phyloP scores from a whole-genome alignment of 73 alveolate species.

The Uronychia setigera region DNA sequence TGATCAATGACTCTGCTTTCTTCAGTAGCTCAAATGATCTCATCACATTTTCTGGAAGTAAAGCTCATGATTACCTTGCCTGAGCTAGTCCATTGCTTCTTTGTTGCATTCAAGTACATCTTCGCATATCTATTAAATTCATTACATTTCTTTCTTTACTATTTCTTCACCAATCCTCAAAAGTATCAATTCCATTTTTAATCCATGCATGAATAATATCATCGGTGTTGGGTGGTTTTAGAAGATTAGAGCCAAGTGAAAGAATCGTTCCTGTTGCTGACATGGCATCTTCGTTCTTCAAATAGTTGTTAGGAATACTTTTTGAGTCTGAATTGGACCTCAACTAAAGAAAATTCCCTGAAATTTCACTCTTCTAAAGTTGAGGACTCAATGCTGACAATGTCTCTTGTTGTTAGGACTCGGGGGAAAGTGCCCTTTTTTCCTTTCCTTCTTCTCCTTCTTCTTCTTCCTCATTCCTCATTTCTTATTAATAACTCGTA shows the following conservation, averaged over 20 bases:
- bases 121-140: constrained; percentile 17
- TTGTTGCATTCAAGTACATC: neutral
- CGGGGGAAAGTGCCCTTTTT: too few species aligned
- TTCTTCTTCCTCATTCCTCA: too few species aligned
- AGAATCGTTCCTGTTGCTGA: neutral
- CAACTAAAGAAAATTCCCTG: too few species aligned
- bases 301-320: neutral
- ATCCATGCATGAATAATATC: neutral
- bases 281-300: neutral
- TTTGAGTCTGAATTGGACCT: too few species aligned
- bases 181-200: too few species aligned
- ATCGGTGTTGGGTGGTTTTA: neutral
- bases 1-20: neutral
- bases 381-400: too few species aligned
- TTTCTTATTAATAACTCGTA: too few species aligned
- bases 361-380: too few species aligned
- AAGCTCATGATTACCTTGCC: neutral
- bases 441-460: too few species aligned
- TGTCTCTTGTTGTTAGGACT: too few species aligned
- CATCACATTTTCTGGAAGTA: neutral
- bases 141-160: constrained; percentile 65
- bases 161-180: constrained; percentile 77
- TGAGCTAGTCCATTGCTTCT: neutral
- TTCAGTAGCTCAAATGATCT: neutral
- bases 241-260: neutral